Evolutionary conservation across 2,329 filamentous ascomycete genomes (phyloP), one percentile per base, ranked within the genome.

Genomic region (Scedosporium apiospermum): DNA sequence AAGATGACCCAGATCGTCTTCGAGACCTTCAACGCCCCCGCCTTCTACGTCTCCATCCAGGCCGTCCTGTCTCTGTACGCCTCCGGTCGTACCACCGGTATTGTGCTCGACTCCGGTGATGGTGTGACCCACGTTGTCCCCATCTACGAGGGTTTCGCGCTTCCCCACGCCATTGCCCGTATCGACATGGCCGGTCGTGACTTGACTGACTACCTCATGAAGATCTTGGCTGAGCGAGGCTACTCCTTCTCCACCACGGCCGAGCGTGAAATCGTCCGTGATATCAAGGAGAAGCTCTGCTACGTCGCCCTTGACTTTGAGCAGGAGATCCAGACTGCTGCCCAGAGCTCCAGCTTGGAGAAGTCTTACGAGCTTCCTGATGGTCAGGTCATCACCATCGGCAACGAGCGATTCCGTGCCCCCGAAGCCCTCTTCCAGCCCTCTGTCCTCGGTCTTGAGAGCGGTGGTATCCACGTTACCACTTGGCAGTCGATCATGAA

Each of bases 401-500:
- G 95, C 77, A 99, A 98, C 86, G 95, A 99, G 88, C 92, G 95
- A 76, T 99, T 99, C 93, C 93, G 95, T 82, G 93, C 93, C 78
- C 95, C 95, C 71, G 95, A 99, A 86, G 93, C 95, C 81, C 90
- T 99, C 74, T 99, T 99, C 93, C 91, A 97, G 86, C 95, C 95
- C 76, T 95, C 90, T 70, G 93, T 98, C 72, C 85, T 99, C 72
- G 95, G 95, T 88, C 93, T 97, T 75, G 95, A 99, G 84, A 92
- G 88, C 80, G 93, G 93, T 76, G 95, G 95, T 82, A 98, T 99
- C 82, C 95, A 98, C 84, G 93, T 96, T 77, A 98, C 93, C 78
- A 98, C 95, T 74, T 98, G 97, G 91, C 98, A 98, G 90, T 98
- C 95, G 75, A 97, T 99, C 89, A 98, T 98, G 92, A 99, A 99